A percentile compares a stretch with the other conserved stretches of the same genome.
Conservation (phyloP, 257 asterid genomes). For the Solanum gracilifrons region DNA sequence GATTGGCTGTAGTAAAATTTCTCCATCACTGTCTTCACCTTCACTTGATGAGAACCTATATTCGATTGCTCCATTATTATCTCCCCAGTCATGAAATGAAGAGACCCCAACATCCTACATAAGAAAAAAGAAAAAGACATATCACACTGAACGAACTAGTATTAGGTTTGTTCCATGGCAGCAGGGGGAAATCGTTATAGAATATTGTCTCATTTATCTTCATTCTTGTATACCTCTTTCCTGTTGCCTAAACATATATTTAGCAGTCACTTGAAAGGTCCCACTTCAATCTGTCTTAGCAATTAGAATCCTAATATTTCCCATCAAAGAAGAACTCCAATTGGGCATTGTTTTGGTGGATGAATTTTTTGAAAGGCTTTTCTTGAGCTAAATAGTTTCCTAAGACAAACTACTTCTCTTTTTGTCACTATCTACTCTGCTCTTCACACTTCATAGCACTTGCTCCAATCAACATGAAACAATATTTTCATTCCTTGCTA, state of each 20-base stretch:
- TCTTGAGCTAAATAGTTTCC: neutral
- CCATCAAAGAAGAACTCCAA: neutral
- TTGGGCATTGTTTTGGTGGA: neutral
- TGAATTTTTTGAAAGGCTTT: neutral
- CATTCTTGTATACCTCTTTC: neutral
- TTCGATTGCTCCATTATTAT: constrained; percentile 22
- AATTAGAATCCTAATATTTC: neutral
- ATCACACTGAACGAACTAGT: neutral
- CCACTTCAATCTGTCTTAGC: neutral
- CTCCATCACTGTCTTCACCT: constrained; percentile 81
- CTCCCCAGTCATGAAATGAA: constrained; percentile 53
- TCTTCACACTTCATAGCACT: neutral
- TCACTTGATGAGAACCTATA: constrained; percentile 63
- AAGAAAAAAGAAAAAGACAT: neutral
- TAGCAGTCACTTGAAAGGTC: neutral
- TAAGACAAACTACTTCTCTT: neutral
- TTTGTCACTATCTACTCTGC: neutral
- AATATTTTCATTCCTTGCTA: neutral
- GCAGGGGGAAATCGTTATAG: neutral
- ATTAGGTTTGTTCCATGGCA: neutral
- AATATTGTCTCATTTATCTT: neutral
- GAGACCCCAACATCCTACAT: constrained; percentile 48
- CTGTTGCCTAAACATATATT: neutral
- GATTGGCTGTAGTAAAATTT: constrained; percentile 58
- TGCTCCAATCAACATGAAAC: neutral